Conservation (phyloP, 371 early-diverging fungal genomes). For the Rhizopus microsporus region DNA sequence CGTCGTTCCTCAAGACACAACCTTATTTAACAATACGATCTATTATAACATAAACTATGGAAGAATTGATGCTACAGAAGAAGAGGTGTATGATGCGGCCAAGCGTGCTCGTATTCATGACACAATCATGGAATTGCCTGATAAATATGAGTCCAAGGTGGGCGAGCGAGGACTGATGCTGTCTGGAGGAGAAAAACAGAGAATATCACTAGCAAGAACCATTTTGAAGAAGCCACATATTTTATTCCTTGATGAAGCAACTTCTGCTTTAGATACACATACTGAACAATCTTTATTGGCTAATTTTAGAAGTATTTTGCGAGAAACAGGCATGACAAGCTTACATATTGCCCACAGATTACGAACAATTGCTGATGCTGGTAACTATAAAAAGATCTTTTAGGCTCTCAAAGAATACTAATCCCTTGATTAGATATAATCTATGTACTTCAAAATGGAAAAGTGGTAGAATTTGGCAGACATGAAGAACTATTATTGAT, state of each 20-base stretch:
- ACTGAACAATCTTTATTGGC: constrained; percentile 85
- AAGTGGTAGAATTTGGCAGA: constrained; percentile 65
- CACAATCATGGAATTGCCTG: constrained; percentile 67
- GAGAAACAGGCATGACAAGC: constrained; percentile 65
- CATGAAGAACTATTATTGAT: constrained; percentile 68
- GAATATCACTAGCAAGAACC: constrained; percentile 61
- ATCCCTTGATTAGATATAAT: constrained; percentile 57
- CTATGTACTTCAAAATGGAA: constrained; percentile 72
- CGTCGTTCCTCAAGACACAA: constrained; percentile 90
- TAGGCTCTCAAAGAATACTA: background rate
- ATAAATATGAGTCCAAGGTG: constrained; percentile 86
- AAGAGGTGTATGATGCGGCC: constrained; percentile 78
- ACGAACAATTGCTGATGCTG: constrained; percentile 78
- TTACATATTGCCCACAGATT: constrained; percentile 82
- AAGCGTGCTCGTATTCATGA: constrained; percentile 82
- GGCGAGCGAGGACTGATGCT: constrained; percentile 94
- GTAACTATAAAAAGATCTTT: constrained; percentile 29
- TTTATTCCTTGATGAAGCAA: constrained; percentile 91
- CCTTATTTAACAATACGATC: constrained; percentile 84
- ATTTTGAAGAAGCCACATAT: constrained; percentile 81
- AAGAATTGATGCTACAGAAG: constrained; percentile 57
- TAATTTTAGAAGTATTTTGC: constrained; percentile 73
- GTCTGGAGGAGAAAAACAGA: constrained; percentile 95
- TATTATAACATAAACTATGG: constrained; percentile 85
- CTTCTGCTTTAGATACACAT: constrained; percentile 89